Evolutionary conservation across 2,329 filamentous ascomycete species (phyloP), one percentile per base, ranked within the genome.

Genomic region (Fusarium camptoceras): DNA sequence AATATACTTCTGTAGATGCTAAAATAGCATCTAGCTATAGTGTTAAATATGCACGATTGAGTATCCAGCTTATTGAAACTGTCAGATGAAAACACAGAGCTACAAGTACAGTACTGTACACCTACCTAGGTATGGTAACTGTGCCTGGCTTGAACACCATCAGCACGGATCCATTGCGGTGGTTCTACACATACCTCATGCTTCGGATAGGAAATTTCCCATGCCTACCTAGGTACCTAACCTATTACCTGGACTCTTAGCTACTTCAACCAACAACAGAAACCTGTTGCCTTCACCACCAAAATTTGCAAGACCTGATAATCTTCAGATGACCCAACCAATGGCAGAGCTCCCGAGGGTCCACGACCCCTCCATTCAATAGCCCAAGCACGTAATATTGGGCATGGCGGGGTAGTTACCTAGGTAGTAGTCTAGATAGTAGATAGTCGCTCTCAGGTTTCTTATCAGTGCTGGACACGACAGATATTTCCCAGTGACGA

Each of bases 391-490:
- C 65, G 62, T 60, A 72, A 73, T 55, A 55, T 66, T 62, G 47
- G 59, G n/a, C 42, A 70, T 66, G 74, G 75, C 69, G 75, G 75
- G 75, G 74, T 76, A 66, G 42, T 48, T 48, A n/a, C n/a, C n/a
- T n/a, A 41, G 49, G 24, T 50, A n/a, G 16, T 37, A n/a, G 18
- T 11, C n/a, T 37, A 14, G 28, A 30, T 28, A 28, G 27, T 20
- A 34, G 48, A 16, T 25, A 43, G 34, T 24, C 48, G 10, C 34
- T 42, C 25, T 37, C 68, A 73, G 47, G 54, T 58, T 56, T 60
- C 59, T 60, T 28, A 61, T 63, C 64, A 44, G 46, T 56, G 48
- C 48, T 28, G 43, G 46, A 31, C 34, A 53, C 39, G 58, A 53
- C 41, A 68, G 54, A 72, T 59, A 49, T 66, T 64, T 71, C 47